Evolutionary conservation across 108 stramenopile genomes (phyloP).

Genomic region (Cyclostephanos tholiformis): DNA sequence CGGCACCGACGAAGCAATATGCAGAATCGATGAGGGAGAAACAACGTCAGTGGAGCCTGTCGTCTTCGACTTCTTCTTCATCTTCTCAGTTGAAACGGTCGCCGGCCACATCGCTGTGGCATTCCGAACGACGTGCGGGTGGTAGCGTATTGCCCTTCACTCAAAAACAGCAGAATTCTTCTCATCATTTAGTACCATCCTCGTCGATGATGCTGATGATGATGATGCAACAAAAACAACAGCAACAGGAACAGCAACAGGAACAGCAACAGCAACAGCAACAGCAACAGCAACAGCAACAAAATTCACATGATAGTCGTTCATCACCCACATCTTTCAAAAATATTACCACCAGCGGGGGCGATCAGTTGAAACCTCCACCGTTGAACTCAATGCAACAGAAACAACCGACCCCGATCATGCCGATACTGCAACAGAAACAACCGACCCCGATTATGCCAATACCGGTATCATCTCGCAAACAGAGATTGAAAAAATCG

Average conservation of each 20-base stretch:
- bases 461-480: not conserved
- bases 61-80: not conserved
- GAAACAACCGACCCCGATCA: not conserved
- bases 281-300: not conserved
- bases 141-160: too few species aligned
- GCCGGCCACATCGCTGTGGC: not conserved
- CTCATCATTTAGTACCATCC: too few species aligned
- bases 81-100: not conserved
- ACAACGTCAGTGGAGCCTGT: not conserved
- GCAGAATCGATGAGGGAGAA: not conserved
- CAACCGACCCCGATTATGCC: too few species aligned
- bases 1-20: not conserved
- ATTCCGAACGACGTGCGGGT: not conserved
- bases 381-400: not conserved
- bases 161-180: too few species aligned
- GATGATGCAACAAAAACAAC: not conserved
- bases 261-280: not conserved
- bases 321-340: not conserved
- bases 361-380: not conserved
- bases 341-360: not conserved
- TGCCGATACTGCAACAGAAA: not conserved
- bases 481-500: conserved; percentile 16
- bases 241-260: not conserved
- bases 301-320: not conserved
- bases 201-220: too few species aligned